phyloP scores from a whole-genome alignment of 2,329 filamentous ascomycete species.

The Zymoseptoria brevis region DNA sequence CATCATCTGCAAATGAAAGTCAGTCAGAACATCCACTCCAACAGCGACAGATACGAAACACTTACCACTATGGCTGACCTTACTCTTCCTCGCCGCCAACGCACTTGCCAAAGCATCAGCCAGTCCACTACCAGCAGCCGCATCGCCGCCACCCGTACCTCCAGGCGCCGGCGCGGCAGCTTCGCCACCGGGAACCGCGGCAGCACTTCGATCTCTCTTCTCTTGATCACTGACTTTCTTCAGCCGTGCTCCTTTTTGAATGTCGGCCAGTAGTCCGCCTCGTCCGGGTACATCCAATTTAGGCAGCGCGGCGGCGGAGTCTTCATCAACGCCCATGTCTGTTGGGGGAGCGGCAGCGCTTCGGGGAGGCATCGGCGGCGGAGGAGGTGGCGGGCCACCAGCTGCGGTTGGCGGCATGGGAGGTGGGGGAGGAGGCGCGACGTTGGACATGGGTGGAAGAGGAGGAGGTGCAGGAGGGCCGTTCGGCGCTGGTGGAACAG shows the following conservation, averaged over 20 bases:
- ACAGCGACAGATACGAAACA: constrained; percentile 25
- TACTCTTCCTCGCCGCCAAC: constrained; percentile 78
- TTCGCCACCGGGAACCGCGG: constrained; percentile 49
- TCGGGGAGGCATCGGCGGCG: constrained; percentile 31
- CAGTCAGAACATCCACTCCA: constrained; percentile 15
- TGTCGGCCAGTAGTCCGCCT: constrained; percentile 60
- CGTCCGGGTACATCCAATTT: constrained; percentile 33
- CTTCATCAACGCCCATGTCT: constrained; percentile 29
- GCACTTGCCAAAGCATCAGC: constrained; percentile 64
- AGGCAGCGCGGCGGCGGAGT: constrained; percentile 27
- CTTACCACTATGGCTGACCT: constrained; percentile 92
- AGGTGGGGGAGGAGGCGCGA: constrained; percentile 33
- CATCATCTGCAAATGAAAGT: constrained; percentile 54
- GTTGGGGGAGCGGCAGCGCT: constrained; percentile 43
- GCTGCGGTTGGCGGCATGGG: constrained; percentile 31
- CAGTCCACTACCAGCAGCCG: constrained; percentile 45
- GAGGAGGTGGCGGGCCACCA: constrained; percentile 32
- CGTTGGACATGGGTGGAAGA: constrained; percentile 33
- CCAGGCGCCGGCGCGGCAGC: constrained; percentile 48
- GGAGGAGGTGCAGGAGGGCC: constrained; percentile 37
- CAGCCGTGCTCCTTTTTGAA: constrained; percentile 56
- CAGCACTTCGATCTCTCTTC: constrained; percentile 64
- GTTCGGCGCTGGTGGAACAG: constrained; percentile 23
- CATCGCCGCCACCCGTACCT: constrained; percentile 33
- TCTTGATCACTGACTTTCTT: constrained; percentile 66